Conservation (phyloP, 257 asterid genomes). For the Solanum lycopersicoides region DNA sequence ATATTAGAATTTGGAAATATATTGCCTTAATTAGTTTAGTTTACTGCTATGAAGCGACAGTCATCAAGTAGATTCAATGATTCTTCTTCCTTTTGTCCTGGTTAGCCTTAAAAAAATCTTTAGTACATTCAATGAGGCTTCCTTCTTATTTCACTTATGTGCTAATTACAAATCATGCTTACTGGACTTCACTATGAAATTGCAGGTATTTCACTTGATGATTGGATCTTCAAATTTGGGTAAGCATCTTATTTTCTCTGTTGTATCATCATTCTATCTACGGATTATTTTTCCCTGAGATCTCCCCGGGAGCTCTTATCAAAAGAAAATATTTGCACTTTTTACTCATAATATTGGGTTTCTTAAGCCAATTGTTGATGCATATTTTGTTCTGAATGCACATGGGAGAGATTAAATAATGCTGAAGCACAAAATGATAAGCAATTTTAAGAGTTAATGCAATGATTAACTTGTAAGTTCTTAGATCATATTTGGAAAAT, state of each 20-base stretch:
- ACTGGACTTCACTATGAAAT: conserved; percentile 6
- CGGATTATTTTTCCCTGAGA: neutral
- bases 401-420: neutral
- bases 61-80: neutral
- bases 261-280: neutral
- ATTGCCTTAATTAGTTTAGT: neutral
- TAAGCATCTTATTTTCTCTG: conserved; percentile 23
- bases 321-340: neutral
- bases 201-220: conserved; percentile 93
- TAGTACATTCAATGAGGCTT: neutral
- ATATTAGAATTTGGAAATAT: neutral
- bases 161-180: neutral
- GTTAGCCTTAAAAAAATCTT: neutral
- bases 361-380: neutral
- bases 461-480: neutral
- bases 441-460: neutral
- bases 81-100: neutral
- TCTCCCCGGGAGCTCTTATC: neutral
- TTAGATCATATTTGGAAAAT: neutral
- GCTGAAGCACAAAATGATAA: neutral
- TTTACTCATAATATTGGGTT: neutral
- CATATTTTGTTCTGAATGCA: neutral
- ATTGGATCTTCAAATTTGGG: conserved; percentile 88
- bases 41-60: neutral
- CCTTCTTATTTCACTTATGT: neutral